These are phyloP conservation scores for Firmiana major DNA, from an alignment of 345 rosid species.

Conservation along the genomic window DNA sequence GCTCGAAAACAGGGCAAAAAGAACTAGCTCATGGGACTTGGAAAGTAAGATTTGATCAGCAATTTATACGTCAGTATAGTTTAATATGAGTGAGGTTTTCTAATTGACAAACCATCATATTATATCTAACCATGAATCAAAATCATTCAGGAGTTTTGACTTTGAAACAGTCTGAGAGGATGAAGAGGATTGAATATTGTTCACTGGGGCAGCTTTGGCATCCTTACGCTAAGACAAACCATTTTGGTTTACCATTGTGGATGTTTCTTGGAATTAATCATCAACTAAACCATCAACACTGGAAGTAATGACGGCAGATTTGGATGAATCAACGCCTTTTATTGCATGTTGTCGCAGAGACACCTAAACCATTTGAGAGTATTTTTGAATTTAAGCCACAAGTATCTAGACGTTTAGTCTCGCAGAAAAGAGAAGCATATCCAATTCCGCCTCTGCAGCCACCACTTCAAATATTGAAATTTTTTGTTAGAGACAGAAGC, in stretches of 20 bases:
- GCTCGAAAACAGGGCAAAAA: background rate
- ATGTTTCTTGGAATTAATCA: conserved; percentile 54
- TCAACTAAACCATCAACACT: conserved; percentile 49
- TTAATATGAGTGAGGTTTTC: conserved; percentile 10
- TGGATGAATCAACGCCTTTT: conserved; percentile 17
- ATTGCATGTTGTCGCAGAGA: conserved; percentile 19
- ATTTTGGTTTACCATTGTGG: no score
- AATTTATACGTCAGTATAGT: background rate
- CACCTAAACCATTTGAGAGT: background rate
- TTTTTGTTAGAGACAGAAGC: no score
- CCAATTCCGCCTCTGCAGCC: conserved; percentile 58
- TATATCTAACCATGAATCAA: no score
- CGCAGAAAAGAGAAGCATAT: conserved; percentile 61
- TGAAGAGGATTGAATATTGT: no score
- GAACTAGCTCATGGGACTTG: no score
- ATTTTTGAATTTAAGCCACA: conserved; percentile 11
- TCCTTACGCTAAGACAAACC: no score
- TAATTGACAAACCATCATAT: background rate
- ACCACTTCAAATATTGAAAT: no score
- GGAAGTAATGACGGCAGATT: conserved; percentile 11
- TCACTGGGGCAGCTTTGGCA: no score
- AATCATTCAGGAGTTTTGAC: no score
- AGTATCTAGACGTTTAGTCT: conserved; percentile 26
- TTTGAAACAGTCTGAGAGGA: no score
- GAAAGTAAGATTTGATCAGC: background rate